Evolutionary conservation across 75 land plant species (phyloP).

Genomic region (Pinus albicaulis): DNA sequence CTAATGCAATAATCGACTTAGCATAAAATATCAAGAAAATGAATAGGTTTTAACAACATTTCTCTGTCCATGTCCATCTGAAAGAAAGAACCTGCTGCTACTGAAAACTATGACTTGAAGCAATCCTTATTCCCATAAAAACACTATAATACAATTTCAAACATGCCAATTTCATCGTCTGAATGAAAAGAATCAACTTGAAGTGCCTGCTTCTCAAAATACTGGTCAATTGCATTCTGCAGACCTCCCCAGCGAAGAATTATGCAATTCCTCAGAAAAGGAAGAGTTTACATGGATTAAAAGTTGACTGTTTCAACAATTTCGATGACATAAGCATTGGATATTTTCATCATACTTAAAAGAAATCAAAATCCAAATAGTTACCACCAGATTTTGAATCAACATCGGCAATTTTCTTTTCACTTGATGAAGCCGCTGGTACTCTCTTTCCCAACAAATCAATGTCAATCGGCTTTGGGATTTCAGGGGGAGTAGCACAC

Average conservation of each 20-base stretch:
- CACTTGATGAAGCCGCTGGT: constrained; percentile 25
- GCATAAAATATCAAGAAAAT: background rate
- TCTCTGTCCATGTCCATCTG: background rate
- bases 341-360: constrained; percentile 22
- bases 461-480: constrained; percentile 53
- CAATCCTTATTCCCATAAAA: constrained; percentile 1
- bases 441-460: constrained; percentile 13
- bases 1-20: background rate
- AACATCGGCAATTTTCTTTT: constrained; percentile 18
- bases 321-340: background rate
- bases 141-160: constrained; percentile 10
- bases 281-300: background rate
- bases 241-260: background rate
- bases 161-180: background rate
- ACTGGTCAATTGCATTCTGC: constrained; percentile 8
- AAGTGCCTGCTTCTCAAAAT: constrained; percentile 5
- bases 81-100: background rate
- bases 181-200: background rate
- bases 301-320: constrained; percentile 2
- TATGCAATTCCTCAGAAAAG: constrained; percentile 5
- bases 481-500: constrained; percentile 61
- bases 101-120: background rate
- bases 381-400: constrained; percentile 43
- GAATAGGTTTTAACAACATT: background rate
- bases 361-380: constrained; percentile 73